Percentiles rank a stretch among this genome's conserved stretches.
phyloP scores from a whole-genome alignment of 192 early-diverging fungal genomes.

The Rhizophagus clarus region DNA sequence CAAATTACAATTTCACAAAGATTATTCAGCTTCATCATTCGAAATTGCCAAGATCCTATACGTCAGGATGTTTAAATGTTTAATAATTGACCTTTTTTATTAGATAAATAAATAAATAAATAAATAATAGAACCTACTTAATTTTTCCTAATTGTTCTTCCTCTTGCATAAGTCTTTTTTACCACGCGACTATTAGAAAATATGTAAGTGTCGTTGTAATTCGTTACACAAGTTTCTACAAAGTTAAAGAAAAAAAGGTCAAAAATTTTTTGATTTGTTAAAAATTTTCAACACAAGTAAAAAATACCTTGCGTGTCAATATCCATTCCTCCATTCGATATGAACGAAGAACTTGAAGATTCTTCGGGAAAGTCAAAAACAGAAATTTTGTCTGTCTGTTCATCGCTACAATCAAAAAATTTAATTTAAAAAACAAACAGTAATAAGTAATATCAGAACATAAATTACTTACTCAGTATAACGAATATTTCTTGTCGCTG shows the following conservation, averaged over 20 bases:
- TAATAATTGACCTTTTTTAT: too few species aligned
- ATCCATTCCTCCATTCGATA: background rate
- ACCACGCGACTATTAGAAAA: background rate
- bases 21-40: too few species aligned
- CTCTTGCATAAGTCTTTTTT: background rate
- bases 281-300: too few species aligned
- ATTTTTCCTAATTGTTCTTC: background rate
- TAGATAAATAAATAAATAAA: too few species aligned
- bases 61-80: too few species aligned
- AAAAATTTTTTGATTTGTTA: background rate
- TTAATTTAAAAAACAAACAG: background rate
- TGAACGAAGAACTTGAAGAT: background rate
- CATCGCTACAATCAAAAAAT: background rate
- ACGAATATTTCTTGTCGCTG: background rate
- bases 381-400: background rate
- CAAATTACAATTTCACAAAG: too few species aligned
- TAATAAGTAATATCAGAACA: background rate
- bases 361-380: background rate
- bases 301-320: background rate
- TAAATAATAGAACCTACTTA: background rate
- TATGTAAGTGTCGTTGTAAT: too few species aligned
- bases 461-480: background rate
- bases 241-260: background rate
- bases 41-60: too few species aligned
- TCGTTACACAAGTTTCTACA: too few species aligned